These are phyloP conservation scores for Microsporum canis DNA, from an alignment of 2,329 filamentous ascomycete species.

Conservation along the genomic window DNA sequence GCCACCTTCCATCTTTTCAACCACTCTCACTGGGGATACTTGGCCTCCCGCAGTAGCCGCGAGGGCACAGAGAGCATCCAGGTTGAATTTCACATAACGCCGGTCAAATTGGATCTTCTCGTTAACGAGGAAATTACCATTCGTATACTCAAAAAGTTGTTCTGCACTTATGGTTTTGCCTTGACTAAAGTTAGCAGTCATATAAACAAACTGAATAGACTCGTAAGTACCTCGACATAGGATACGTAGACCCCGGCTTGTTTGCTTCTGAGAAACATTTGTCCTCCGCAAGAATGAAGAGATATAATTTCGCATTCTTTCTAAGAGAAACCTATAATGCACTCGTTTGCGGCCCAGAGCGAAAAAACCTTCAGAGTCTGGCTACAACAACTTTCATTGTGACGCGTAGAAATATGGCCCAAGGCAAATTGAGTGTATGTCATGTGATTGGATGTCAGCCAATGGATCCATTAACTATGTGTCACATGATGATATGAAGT, in stretches of 20 bases:
- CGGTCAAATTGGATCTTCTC: constrained; percentile 18
- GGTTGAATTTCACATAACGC: constrained; percentile 18
- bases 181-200: constrained; percentile 3
- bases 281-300: background rate
- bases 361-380: too few species aligned
- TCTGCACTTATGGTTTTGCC: constrained; percentile 17
- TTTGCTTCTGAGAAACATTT: background rate
- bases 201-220: background rate
- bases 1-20: constrained; percentile 22
- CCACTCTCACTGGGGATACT: constrained; percentile 12
- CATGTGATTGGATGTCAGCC: too few species aligned
- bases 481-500: too few species aligned
- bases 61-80: constrained; percentile 18
- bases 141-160: constrained; percentile 22
- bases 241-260: background rate
- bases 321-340: too few species aligned
- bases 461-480: too few species aligned
- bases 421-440: too few species aligned
- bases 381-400: too few species aligned
- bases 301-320: background rate
- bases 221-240: background rate
- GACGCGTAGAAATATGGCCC: too few species aligned
- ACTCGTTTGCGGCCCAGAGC: too few species aligned
- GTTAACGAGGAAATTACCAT: constrained; percentile 21
- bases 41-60: constrained; percentile 12